Base-by-base conservation (phyloP, 306 rosid species). In the Trifolium pratense region DNA sequence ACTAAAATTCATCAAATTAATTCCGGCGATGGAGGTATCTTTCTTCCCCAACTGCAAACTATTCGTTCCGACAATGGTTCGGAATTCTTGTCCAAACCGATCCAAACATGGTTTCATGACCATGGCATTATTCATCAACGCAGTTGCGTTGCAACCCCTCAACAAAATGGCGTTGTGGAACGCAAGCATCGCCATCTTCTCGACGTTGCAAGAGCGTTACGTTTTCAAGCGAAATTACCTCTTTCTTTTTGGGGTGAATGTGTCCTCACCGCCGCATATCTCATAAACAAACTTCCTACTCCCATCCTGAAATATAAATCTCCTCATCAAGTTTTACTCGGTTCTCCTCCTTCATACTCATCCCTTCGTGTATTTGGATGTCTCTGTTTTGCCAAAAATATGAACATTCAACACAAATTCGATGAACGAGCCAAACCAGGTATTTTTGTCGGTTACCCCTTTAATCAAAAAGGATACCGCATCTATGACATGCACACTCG, bases 401-500 rank as follows among this genome's bases (percentile, higher is more conserved):
- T 48, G 52, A 46, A 46, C 5, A 46, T 46, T 46, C 18, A 46
- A 46, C 52, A 46, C 5, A 46, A 46, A 46, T 46, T 46, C 1
- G 52, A 46, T 14, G 52, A 46, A 2, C 17, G 17, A 0, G 4
- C 52, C 18, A 51, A 51, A 51, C 23, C 23, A 16, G 57, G 57
- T 7, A 51, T 51, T 51, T 51, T 51, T 51, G 23, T 51, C 0
- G 57, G 57, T 51, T 51, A 51, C 7, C 23, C 57, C 6, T 51
- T 51, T 51, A 51, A n/a, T 51, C 57, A 51, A 51, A 51, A 51
- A 51, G 57, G 57, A 51, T 51, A 51, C 6, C 25, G n/a, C 15
- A 12, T 42, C 3, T 42, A 42, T 13, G 48, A 17, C 2, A 51
- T 17, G 25, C 17, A 51, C 7, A 51, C 57, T 8, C 57, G 1